These are phyloP conservation scores for Triticum urartu DNA, from an alignment of 176 grass and related monocot genomes.

Conservation along the genomic window DNA sequence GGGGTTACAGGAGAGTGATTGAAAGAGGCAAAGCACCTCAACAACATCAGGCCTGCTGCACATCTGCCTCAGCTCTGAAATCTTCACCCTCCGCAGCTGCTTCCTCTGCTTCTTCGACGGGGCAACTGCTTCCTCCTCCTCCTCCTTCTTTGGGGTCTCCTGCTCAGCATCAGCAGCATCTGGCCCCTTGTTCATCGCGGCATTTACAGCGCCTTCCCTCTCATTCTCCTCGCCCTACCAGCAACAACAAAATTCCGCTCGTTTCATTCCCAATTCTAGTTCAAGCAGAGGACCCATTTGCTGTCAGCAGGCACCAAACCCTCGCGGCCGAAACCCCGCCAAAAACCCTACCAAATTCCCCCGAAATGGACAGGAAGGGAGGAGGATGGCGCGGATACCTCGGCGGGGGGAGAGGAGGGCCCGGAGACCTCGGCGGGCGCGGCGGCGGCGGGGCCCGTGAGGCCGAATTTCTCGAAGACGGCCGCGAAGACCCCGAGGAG, in stretches of 20 bases:
- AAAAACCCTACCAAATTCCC: background rate
- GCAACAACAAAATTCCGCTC: background rate
- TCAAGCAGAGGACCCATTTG: background rate
- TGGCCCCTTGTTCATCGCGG: background rate
- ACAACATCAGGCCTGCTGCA: conserved; percentile 39
- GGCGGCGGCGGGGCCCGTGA: conserved; percentile 44
- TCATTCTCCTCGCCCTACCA: background rate
- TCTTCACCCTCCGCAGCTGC: background rate
- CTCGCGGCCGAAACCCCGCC: conserved; percentile 16
- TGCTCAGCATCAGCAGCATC: conserved; percentile 30
- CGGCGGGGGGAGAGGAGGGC: background rate
- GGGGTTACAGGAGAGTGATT: too few species aligned
- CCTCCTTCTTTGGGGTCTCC: conserved; percentile 61
- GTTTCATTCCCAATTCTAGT: background rate
- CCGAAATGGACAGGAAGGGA: background rate
- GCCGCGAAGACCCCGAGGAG: conserved; percentile 69
- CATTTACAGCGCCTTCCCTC: background rate
- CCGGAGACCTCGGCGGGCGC: conserved; percentile 32
- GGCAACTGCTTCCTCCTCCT: conserved; percentile 72
- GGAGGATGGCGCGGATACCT: background rate
- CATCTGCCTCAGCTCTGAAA: conserved; percentile 44
- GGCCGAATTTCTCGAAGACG: conserved; percentile 81
- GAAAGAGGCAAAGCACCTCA: conserved; percentile 44
- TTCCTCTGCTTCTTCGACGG: conserved; percentile 84
- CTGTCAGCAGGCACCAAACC: background rate